These are phyloP conservation scores for Geosiphon pyriformis DNA, from an alignment of 192 early-diverging fungal species.

Conservation along the genomic window DNA sequence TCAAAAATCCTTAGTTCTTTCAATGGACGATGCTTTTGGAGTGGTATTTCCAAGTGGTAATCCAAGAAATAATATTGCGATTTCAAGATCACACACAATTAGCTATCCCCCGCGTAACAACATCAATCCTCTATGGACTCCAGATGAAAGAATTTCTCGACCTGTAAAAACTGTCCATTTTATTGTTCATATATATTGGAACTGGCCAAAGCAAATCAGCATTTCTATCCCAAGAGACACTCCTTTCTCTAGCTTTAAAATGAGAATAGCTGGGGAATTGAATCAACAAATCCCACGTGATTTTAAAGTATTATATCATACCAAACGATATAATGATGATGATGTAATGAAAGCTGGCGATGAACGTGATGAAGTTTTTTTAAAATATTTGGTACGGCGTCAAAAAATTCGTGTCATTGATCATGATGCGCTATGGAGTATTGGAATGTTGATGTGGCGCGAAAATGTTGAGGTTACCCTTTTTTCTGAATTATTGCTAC, in stretches of 20 bases:
- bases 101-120: neutral
- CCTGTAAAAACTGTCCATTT: neutral
- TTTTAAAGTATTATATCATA: constrained; percentile 2
- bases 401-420: neutral
- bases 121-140: neutral
- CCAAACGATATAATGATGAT: constrained; percentile 1
- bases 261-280: neutral
- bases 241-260: constrained; percentile 2
- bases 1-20: neutral
- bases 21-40: neutral
- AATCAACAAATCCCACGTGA: neutral
- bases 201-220: neutral
- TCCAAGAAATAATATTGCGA: neutral
- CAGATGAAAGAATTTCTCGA: neutral
- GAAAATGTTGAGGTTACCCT: neutral
- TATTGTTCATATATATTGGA: constrained; percentile 1
- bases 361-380: neutral
- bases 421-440: constrained; percentile 1
- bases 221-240: neutral
- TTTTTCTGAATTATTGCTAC: neutral
- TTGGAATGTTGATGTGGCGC: neutral
- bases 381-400: constrained; percentile 3
- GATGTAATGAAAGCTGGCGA: neutral
- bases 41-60: neutral
- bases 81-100: neutral